Percentiles rank a stretch among this genome's conserved stretches.
Conservation (phyloP, 306 rosid genomes). For the Morella rubra region DNA sequence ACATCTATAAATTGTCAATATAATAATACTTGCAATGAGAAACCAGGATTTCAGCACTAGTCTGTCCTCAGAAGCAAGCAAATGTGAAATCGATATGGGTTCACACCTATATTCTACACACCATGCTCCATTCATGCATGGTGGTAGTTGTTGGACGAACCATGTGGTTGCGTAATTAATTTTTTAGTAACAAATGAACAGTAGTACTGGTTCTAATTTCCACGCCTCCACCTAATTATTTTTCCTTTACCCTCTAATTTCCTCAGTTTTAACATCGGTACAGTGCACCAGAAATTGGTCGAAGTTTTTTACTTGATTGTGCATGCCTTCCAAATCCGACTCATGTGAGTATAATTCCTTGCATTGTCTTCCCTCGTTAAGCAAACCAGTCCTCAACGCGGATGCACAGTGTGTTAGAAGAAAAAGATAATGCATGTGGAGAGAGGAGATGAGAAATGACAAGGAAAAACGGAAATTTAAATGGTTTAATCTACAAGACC, state of each 20-base stretch:
- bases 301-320: conserved; percentile 12
- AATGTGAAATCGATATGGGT: conserved; percentile 10
- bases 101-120: conserved; percentile 10
- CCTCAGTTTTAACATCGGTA: conserved; percentile 5
- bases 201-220: conserved; percentile 28
- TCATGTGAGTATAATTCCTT: too few relatives aligned
- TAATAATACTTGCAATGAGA: not conserved
- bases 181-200: not conserved
- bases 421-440: too few relatives aligned
- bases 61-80: conserved; percentile 21
- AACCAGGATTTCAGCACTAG: not conserved
- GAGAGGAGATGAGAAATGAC: too few relatives aligned
- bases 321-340: not conserved
- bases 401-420: too few relatives aligned
- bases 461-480: too few relatives aligned
- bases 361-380: not conserved
- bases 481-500: too few relatives aligned
- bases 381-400: too few relatives aligned
- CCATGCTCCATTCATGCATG: not conserved
- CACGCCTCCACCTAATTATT: conserved; percentile 40
- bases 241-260: conserved; percentile 8
- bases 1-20: conserved; percentile 4
- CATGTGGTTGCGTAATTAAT: not conserved
- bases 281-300: conserved; percentile 22
- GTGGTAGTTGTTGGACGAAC: not conserved